Evolutionary conservation across 2,329 filamentous ascomycete genomes (phyloP), one percentile per base, ranked within the genome.

Genomic region (Aspergillus jensenii): DNA sequence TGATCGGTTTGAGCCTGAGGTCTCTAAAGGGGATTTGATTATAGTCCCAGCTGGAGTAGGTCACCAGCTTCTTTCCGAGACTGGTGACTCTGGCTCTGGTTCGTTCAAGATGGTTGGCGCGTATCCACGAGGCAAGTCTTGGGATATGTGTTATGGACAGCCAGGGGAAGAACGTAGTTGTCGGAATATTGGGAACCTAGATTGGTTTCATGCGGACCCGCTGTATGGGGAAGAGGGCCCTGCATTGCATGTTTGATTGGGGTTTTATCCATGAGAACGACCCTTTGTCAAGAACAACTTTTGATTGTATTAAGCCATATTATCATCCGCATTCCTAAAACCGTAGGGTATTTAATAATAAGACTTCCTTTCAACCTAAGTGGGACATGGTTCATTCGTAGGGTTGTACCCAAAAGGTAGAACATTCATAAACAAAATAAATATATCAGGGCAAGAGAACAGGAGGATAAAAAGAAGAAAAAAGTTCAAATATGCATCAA

Each of bases 61-160:
- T 3, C 87, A 90, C 76, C 77, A 85, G 6, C 71, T 90, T 58
- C 64, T 89, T 14, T 78, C 86, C 59, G 85, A 89, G 67, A 52
- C 81, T 46, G 68, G 68, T 19, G 79, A 2, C 78, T 56, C 15
- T 17, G 79, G 2, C 78, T 56, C 15, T 17, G 59, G 59, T 15
- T 33, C 74, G 1, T 90, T 90, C 67, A 74, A 83, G 67, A 89
- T 90, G 87, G 82, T 90, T 0, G 88, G 87, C 1, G 81, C 80
- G 48, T 90, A 90, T 77, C 87, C 86, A 0, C 74, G 63, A 23
- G 82, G 75, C 15, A 79, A 77, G 56, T 62, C 71, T 17, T 90
- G 86, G 86, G 87, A 90, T 71, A 90, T 90, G 88, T 90, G 87
- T 65, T 89, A 90, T 75, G 87, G 87, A 1, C 77, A 77, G 52